These are phyloP conservation scores for Colletotrichum sp. DNA, from an alignment of 2,329 filamentous ascomycete species.

Conservation along the genomic window DNA sequence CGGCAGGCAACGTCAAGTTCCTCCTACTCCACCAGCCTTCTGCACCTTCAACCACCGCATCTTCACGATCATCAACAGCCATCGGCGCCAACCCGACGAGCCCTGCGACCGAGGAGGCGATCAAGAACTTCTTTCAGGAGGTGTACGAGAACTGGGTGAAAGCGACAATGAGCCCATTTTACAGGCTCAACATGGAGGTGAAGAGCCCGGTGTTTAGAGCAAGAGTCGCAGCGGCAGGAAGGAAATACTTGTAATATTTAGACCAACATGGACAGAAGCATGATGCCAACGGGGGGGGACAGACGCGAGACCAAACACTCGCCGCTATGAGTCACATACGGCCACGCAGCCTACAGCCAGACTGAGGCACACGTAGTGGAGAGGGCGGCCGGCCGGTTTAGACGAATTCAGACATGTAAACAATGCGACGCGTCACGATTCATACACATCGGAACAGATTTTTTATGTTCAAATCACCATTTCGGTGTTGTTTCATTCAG, in stretches of 20 bases:
- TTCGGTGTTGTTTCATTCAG: slow-evolving; percentile 22
- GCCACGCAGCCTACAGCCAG: neutral
- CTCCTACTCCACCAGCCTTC: slow-evolving; percentile 88
- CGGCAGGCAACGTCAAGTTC: slow-evolving; percentile 90
- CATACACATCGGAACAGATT: neutral
- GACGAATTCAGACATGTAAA: neutral
- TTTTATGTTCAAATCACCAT: slow-evolving; percentile 22
- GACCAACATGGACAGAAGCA: neutral
- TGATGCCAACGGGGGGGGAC: neutral
- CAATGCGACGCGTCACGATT: neutral
- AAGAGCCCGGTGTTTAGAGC: slow-evolving; percentile 84
- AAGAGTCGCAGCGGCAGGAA: slow-evolving; percentile 83
- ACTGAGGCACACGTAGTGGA: neutral
- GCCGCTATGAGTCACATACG: neutral
- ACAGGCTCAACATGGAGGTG: slow-evolving; percentile 82
- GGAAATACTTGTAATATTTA: slow-evolving; percentile 76
- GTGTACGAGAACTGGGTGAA: slow-evolving; percentile 98
- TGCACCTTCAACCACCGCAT: slow-evolving; percentile 36
- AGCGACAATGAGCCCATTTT: slow-evolving; percentile 97
- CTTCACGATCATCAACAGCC: slow-evolving; percentile 66
- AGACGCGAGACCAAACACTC: neutral
- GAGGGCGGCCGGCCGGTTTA: neutral
- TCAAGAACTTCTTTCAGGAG: slow-evolving; percentile 92
- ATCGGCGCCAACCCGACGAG: slow-evolving; percentile 85
- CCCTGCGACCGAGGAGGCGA: slow-evolving; percentile 92